These are phyloP conservation scores for Epichloe elymi DNA, from an alignment of 2,329 filamentous ascomycete species.

Conservation along the genomic window DNA sequence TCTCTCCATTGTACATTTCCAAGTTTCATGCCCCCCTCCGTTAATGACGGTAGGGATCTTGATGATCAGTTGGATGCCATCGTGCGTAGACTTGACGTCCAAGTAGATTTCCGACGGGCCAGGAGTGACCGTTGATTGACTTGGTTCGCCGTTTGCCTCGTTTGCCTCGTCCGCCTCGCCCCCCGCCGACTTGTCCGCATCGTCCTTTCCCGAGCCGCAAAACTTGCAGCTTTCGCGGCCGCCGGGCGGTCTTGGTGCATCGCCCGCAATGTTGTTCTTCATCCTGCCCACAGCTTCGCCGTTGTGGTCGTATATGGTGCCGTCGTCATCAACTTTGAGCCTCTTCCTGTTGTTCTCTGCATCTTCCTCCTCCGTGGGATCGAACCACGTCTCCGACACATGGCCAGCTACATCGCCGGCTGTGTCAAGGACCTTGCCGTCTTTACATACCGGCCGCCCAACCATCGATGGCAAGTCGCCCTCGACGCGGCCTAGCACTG, in stretches of 20 bases:
- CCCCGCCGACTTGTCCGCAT: neutral
- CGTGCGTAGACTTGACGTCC: slow-evolving; percentile 43
- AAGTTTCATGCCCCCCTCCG: slow-evolving; percentile 27
- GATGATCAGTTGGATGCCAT: slow-evolving; percentile 44
- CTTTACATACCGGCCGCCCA: slow-evolving; percentile 30
- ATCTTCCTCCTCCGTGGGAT: neutral
- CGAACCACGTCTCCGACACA: slow-evolving; percentile 39
- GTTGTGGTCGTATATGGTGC: slow-evolving; percentile 43
- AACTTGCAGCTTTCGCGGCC: neutral
- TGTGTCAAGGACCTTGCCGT: slow-evolving; percentile 51
- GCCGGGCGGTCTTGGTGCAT: neutral
- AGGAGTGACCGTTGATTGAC: slow-evolving; percentile 11
- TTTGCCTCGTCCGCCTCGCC: neutral
- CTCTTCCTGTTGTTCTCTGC: slow-evolving; percentile 30
- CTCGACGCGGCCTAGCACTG: slow-evolving; percentile 36
- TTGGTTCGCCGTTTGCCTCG: neutral
- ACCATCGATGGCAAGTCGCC: slow-evolving; percentile 44
- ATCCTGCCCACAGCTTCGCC: slow-evolving; percentile 51
- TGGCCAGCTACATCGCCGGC: slow-evolving; percentile 70
- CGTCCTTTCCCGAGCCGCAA: neutral
- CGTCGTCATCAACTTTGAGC: slow-evolving; percentile 41
- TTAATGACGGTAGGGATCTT: slow-evolving; percentile 44
- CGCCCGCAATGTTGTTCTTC: slow-evolving; percentile 17
- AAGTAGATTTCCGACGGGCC: slow-evolving; percentile 41
- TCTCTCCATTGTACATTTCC: neutral